Evolutionary conservation across 768 basidiomycete species (phyloP).

Genomic region (Trametes cubensis): DNA sequence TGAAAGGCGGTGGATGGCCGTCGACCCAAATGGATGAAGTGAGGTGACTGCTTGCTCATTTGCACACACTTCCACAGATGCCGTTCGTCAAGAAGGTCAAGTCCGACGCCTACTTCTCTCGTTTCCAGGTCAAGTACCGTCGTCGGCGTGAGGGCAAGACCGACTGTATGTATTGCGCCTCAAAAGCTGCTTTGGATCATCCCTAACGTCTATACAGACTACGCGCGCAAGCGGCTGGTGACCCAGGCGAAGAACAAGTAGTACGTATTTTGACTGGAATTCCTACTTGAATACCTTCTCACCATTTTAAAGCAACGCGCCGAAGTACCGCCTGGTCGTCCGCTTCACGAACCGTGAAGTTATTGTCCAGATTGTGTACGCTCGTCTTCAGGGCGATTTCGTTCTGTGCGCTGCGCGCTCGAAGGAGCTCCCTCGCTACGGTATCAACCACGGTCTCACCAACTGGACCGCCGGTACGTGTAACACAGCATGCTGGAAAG

Average conservation of each 20-base stretch:
- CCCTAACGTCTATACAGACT: slow-evolving; percentile 57
- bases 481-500: too few species aligned
- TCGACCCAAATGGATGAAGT: slow-evolving; percentile 34
- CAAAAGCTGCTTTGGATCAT: not conserved
- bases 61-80: slow-evolving; percentile 52
- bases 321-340: slow-evolving; percentile 98
- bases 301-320: slow-evolving; percentile 68
- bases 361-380: slow-evolving; percentile 94
- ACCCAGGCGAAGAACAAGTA: slow-evolving; percentile 99
- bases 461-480: slow-evolving; percentile 93
- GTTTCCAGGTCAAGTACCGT: slow-evolving; percentile 98
- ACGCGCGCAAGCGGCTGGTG: slow-evolving; percentile 95
- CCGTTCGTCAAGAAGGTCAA: slow-evolving; percentile 98
- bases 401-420: slow-evolving; percentile 88
- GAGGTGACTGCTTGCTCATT: slow-evolving; percentile 7
- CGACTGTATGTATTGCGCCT: slow-evolving; percentile 62
- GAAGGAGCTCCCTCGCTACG: slow-evolving; percentile 90
- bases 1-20: slow-evolving; percentile 37
- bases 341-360: slow-evolving; percentile 98
- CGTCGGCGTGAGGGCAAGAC: slow-evolving; percentile 98
- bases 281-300: not conserved
- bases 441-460: slow-evolving; percentile 96
- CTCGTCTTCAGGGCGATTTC: slow-evolving; percentile 96
- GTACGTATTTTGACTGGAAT: slow-evolving; percentile 43
- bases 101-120: slow-evolving; percentile 96